phyloP scores from a whole-genome alignment of 768 basidiomycete species.

The Hemileccinum impolitum region DNA sequence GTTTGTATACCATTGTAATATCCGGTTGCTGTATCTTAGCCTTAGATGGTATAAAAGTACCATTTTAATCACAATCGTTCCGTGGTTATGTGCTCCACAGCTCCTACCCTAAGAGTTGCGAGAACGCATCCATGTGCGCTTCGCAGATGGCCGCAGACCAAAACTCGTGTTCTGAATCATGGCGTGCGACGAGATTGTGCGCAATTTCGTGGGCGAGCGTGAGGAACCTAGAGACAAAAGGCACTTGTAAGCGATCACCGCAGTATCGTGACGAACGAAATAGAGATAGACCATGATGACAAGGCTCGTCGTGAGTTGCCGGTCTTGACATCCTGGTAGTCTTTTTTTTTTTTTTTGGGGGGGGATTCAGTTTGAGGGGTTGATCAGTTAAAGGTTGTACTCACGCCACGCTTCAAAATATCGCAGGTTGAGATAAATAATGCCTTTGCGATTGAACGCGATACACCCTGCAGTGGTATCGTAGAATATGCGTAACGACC shows the following conservation, averaged over 20 bases:
- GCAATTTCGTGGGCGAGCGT: conserved; percentile 87
- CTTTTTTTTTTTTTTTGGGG: not conserved
- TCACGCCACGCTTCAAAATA: conserved; percentile 83
- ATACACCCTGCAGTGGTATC: conserved; percentile 74
- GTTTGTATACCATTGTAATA: conserved; percentile 22
- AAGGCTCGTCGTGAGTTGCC: not conserved
- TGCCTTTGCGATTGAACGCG: conserved; percentile 86
- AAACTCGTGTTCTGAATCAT: conserved; percentile 89
- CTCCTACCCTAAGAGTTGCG: conserved; percentile 23
- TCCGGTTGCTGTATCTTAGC: conserved; percentile 21
- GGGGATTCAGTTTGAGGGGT: not conserved
- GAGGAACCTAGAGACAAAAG: conserved; percentile 58
- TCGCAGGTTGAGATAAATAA: conserved; percentile 80
- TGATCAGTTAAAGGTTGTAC: conserved; percentile 24
- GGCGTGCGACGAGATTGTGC: conserved; percentile 79
- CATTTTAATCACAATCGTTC: not conserved
- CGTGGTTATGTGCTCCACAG: no score
- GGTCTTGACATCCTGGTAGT: conserved; percentile 1
- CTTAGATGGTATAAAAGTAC: not conserved
- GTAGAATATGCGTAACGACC: conserved; percentile 79
- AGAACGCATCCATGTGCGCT: conserved; percentile 43
- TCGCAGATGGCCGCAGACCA: conserved; percentile 88
- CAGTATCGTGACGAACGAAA: not conserved
- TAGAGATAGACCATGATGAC: not conserved
- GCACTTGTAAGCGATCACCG: not conserved